Evolutionary conservation across 2,329 filamentous ascomycete species (phyloP).

Genomic region (Grosmannia huntii): DNA sequence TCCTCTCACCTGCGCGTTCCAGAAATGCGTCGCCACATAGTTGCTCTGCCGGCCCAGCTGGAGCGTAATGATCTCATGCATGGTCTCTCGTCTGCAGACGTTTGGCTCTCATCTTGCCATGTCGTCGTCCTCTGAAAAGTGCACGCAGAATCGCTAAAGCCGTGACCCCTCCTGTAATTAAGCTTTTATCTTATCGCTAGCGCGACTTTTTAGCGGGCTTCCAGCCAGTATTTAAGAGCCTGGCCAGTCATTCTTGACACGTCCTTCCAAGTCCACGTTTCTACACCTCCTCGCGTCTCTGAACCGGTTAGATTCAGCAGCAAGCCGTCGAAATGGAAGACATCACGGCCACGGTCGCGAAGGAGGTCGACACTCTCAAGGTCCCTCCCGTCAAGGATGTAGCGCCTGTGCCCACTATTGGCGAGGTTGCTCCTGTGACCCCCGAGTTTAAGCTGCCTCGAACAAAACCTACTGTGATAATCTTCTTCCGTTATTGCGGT

Average conservation of each 20-base stretch:
- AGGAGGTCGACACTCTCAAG: slow-evolving; percentile 3
- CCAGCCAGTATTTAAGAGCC: not conserved
- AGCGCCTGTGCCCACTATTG: slow-evolving; percentile 35
- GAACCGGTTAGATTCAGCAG: not conserved
- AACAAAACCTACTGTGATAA: slow-evolving; percentile 45
- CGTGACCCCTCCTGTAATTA: not conserved
- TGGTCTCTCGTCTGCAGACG: slow-evolving; percentile 22
- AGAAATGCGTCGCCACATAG: slow-evolving; percentile 90
- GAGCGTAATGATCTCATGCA: slow-evolving; percentile 92
- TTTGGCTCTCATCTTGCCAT: not conserved
- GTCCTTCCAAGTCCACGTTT: not conserved
- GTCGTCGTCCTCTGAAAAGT: not conserved
- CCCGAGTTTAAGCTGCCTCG: slow-evolving; percentile 37
- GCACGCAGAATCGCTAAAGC: not conserved
- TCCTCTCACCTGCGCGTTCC: slow-evolving; percentile 69
- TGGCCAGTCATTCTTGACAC: not conserved
- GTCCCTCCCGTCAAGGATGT: slow-evolving; percentile 21
- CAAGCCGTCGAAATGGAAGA: slow-evolving; percentile 10
- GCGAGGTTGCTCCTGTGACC: slow-evolving; percentile 41
- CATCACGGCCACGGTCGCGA: not conserved
- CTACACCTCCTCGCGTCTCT: not conserved
- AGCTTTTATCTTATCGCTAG: not conserved
- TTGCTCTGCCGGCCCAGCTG: slow-evolving; percentile 91
- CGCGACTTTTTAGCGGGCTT: not conserved
- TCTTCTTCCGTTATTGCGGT: slow-evolving; percentile 61